A percentile compares a stretch with the other conserved stretches of the same genome.
phyloP scores from a whole-genome alignment of 371 early-diverging fungal species.

The Nematocida parisii region DNA sequence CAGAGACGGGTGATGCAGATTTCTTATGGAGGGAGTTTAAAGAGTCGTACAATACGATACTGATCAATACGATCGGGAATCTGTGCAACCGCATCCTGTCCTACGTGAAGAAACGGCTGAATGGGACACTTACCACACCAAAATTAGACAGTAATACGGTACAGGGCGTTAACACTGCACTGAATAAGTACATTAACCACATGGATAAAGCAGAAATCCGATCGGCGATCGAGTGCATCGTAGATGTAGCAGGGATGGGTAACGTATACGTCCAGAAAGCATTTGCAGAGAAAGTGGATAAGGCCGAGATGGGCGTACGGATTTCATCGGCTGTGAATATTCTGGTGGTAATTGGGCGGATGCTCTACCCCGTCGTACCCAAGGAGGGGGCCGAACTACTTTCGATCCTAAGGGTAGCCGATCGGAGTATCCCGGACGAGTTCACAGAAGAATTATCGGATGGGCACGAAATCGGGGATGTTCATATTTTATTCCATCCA shows the following conservation, averaged over 20 bases:
- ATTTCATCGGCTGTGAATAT: conserved; percentile 28
- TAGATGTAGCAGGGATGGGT: conserved; percentile 86
- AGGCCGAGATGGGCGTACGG: conserved; percentile 77
- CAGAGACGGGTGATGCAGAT: conserved; percentile 86
- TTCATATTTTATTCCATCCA: conserved; percentile 35
- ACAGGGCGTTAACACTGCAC: conserved; percentile 77
- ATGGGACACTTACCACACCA: conserved; percentile 74
- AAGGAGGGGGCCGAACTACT: not conserved
- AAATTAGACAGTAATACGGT: conserved; percentile 72
- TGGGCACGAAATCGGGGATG: conserved; percentile 14
- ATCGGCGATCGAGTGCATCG: conserved; percentile 77
- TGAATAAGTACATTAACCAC: conserved; percentile 75
- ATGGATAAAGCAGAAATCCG: conserved; percentile 82
- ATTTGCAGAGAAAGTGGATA: conserved; percentile 77
- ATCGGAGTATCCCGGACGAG: not conserved
- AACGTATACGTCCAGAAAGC: conserved; percentile 82
- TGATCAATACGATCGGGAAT: conserved; percentile 94
- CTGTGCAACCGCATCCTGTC: conserved; percentile 92
- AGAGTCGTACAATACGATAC: conserved; percentile 78
- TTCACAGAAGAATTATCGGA: conserved; percentile 27
- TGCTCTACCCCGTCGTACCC: conserved; percentile 28
- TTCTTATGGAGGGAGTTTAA: conserved; percentile 91
- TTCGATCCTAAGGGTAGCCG: not conserved
- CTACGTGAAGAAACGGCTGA: conserved; percentile 81
- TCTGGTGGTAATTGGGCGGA: conserved; percentile 16